Evolutionary conservation across 495 filamentous ascomycete species (phyloP).

Genomic region (Patellaria atrata): DNA sequence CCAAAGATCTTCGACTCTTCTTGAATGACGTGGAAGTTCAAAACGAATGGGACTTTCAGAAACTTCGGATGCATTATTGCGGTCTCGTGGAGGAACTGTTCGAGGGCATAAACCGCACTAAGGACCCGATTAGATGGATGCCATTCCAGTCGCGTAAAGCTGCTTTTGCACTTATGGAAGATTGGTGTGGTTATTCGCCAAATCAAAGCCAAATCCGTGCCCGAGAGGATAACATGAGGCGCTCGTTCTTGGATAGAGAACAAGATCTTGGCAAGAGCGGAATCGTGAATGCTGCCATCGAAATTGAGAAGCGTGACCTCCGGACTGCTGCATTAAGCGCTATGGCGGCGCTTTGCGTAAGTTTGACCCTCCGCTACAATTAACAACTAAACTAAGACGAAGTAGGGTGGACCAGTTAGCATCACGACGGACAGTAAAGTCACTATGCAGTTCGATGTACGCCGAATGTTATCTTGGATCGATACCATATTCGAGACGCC

Average conservation of each 20-base stretch:
- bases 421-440: conserved; percentile 73
- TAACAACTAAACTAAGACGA: not conserved
- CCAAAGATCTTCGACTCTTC: conserved; percentile 85
- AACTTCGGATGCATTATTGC: conserved; percentile 82
- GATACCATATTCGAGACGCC: conserved; percentile 80
- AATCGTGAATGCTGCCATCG: conserved; percentile 72
- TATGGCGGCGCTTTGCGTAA: conserved; percentile 85
- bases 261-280: conserved; percentile 54
- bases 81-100: conserved; percentile 86
- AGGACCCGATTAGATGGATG: conserved; percentile 80
- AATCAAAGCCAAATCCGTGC: conserved; percentile 71
- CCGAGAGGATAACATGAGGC: conserved; percentile 77
- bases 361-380: conserved; percentile 14
- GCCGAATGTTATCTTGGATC: conserved; percentile 86
- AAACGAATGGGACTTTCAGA: conserved; percentile 92
- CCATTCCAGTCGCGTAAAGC: conserved; percentile 91
- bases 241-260: conserved; percentile 55
- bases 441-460: conserved; percentile 77
- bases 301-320: conserved; percentile 88
- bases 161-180: conserved; percentile 90
- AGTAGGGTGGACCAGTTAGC: conserved; percentile 68
- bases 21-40: conserved; percentile 88
- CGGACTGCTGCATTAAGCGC: conserved; percentile 82
- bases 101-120: conserved; percentile 76
- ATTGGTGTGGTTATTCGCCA: conserved; percentile 96